Conservation (phyloP, 2,329 filamentous ascomycete genomes). For the Thelonectria rubi region DNA sequence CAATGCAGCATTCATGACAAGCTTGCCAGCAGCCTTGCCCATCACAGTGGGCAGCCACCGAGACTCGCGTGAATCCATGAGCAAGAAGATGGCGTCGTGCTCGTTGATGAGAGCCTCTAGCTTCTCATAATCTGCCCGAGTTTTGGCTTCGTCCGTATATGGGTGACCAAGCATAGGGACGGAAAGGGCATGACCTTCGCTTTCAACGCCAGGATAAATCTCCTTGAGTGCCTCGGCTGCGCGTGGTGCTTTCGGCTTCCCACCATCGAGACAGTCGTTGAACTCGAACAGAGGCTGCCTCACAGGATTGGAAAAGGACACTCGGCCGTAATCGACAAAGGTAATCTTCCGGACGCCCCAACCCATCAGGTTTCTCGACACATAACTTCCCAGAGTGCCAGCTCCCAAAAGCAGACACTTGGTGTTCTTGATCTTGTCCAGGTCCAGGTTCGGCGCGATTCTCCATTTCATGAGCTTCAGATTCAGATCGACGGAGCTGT, state of each 20-base stretch:
- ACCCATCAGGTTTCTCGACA: constrained; percentile 88
- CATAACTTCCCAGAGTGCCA: constrained; percentile 92
- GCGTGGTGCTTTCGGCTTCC: constrained; percentile 80
- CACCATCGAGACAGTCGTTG: constrained; percentile 86
- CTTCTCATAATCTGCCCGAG: constrained; percentile 77
- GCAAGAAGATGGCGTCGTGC: constrained; percentile 93
- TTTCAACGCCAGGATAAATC: constrained; percentile 91
- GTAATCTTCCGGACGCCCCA: constrained; percentile 97
- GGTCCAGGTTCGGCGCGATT: constrained; percentile 85
- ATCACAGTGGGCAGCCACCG: constrained; percentile 96
- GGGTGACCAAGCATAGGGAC: constrained; percentile 97
- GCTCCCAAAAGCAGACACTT: constrained; percentile 92
- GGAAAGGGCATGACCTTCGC: constrained; percentile 80
- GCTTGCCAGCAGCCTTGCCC: constrained; percentile 90
- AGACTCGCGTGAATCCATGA: constrained; percentile 96
- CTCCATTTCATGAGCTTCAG: constrained; percentile 99
- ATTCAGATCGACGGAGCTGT: constrained; percentile 95
- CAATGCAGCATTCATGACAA: constrained; percentile 95
- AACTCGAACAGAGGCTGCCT: constrained; percentile 93
- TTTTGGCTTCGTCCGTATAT: constrained; percentile 75
- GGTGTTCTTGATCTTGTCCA: constrained; percentile 88
- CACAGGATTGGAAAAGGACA: constrained; percentile 97
- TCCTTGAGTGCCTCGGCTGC: constrained; percentile 83
- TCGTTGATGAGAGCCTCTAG: constrained; percentile 79
- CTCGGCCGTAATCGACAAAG: constrained; percentile 91